Evolutionary conservation across 306 rosid genomes (phyloP).

Genomic region (Datisca glomerata): DNA sequence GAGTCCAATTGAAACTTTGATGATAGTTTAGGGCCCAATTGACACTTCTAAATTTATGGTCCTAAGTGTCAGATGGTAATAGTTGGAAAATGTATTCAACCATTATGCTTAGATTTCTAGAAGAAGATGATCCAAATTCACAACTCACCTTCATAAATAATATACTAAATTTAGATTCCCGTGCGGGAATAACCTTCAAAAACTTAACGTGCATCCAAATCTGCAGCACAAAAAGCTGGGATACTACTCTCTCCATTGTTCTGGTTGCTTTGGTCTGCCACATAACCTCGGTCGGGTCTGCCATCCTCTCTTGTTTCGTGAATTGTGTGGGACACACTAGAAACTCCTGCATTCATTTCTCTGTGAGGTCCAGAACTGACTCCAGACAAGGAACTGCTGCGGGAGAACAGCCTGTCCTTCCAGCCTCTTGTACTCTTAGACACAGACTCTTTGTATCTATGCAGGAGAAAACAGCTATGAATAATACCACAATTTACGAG

Average conservation of each 20-base stretch:
- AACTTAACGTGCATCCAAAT: slow-evolving; percentile 32
- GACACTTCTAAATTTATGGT: too few relatives aligned
- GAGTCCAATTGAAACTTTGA: too few relatives aligned
- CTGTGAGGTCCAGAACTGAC: slow-evolving; percentile 41
- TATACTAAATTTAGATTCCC: too few relatives aligned
- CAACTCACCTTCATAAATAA: too few relatives aligned
- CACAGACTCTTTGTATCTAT: slow-evolving; percentile 80
- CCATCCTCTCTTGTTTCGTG: slow-evolving; percentile 40
- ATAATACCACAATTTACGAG: too few relatives aligned
- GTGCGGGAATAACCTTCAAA: too few relatives aligned
- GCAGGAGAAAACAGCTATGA: too few relatives aligned
- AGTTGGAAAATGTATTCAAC: too few relatives aligned
- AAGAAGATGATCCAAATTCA: too few relatives aligned
- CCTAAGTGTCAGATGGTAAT: too few relatives aligned
- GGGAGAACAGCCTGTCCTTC: slow-evolving; percentile 73
- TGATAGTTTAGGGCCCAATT: too few relatives aligned
- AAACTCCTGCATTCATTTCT: slow-evolving; percentile 46
- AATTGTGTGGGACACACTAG: slow-evolving; percentile 52
- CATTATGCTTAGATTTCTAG: too few relatives aligned
- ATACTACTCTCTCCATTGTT: slow-evolving; percentile 24
- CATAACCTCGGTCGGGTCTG: slow-evolving; percentile 18
- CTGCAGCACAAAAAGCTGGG: slow-evolving; percentile 33
- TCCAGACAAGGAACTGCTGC: slow-evolving; percentile 49
- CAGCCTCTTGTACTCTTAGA: slow-evolving; percentile 79
- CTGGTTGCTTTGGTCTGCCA: slow-evolving; percentile 23